Evolutionary conservation across 192 early-diverging fungal species (phyloP).

Genomic region (Backusella tuberculispora): DNA sequence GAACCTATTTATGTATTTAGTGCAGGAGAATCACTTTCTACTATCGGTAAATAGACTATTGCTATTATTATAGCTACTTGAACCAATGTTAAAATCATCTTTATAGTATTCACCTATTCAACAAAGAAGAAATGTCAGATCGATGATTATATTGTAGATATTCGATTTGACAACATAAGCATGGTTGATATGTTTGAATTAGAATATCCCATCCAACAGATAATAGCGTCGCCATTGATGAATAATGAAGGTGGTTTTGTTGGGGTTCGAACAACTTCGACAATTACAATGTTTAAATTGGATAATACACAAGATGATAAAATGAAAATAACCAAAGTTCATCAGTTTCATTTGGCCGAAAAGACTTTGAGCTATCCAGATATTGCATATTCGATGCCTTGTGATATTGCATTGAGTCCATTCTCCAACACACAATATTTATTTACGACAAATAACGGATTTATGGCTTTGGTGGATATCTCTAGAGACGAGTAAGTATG

Average conservation of each 20-base stretch:
- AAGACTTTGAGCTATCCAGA: neutral
- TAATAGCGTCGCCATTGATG: neutral
- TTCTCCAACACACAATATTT: neutral
- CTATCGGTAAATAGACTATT: neutral
- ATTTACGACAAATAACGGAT: conserved; percentile 1
- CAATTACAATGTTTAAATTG: neutral
- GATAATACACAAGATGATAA: neutral
- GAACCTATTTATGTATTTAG: conserved; percentile 3
- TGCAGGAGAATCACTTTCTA: neutral
- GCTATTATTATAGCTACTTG: no score
- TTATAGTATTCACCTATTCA: neutral
- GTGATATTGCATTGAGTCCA: neutral
- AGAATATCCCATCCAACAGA: neutral
- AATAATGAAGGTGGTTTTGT: neutral
- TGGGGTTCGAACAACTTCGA: neutral
- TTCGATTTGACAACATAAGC: neutral
- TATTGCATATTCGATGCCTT: neutral
- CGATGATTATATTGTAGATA: neutral
- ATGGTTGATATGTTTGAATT: neutral
- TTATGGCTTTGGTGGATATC: neutral
- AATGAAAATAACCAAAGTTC: neutral
- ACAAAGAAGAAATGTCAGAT: neutral
- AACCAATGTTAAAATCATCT: no score
- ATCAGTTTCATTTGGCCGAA: conserved; percentile 3
- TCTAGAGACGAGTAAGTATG: conserved; percentile 4